Conservation (phyloP, 2,329 filamentous ascomycete genomes). For the Diplodia corticola region DNA sequence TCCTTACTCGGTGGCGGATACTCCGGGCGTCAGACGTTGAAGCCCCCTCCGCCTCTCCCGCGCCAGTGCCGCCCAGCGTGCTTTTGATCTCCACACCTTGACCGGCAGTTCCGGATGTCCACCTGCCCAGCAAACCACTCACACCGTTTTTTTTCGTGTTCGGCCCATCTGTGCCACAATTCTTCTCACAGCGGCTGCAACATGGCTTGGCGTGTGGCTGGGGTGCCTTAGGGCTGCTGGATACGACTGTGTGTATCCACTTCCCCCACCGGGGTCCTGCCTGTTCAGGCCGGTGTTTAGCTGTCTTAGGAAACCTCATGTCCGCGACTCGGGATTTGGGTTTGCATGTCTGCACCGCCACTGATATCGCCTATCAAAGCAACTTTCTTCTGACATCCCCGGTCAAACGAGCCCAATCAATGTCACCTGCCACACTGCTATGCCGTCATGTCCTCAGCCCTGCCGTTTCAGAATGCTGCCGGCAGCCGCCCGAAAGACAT, state of each 20-base stretch:
- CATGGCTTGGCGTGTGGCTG: constrained; percentile 3
- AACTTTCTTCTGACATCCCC: neutral
- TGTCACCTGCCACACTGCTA: neutral
- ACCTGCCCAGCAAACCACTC: neutral
- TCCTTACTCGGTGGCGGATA: constrained; percentile 3
- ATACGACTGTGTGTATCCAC: constrained; percentile 7
- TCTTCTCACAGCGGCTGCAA: neutral
- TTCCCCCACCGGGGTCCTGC: neutral
- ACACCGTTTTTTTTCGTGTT: neutral
- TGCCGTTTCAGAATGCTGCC: constrained; percentile 3
- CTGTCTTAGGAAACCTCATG: neutral
- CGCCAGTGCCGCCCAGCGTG: too few species aligned
- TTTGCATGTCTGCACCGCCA: neutral
- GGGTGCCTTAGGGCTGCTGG: neutral
- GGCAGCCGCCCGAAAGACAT: neutral
- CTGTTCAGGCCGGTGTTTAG: neutral
- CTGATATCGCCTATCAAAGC: neutral
- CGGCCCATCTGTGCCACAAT: neutral
- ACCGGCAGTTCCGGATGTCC: neutral
- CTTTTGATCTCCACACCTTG: neutral
- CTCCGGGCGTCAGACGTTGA: neutral
- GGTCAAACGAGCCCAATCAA: neutral
- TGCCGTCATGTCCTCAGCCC: constrained; percentile 12
- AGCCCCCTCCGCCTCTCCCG: neutral
- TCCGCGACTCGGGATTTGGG: neutral